Base-by-base conservation (phyloP, 2,329 filamentous ascomycete species). In the Colletotrichum destructivum region DNA sequence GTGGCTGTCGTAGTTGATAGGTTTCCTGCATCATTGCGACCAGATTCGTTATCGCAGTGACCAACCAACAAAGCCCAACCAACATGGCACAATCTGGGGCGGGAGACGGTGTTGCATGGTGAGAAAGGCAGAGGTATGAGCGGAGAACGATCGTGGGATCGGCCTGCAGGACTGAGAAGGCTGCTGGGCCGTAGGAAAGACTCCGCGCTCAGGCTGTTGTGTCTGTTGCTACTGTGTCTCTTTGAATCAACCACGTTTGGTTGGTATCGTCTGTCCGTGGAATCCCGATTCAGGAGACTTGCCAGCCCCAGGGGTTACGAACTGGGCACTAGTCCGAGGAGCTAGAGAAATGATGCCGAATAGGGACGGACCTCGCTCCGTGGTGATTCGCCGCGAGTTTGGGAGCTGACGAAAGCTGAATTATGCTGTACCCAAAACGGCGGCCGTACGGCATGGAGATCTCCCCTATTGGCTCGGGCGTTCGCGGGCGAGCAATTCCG, bases 341-440 rank as follows among this genome's bases (percentile, higher is more conserved):
- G 60, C 65, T 69, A 60, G 65, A 63, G 59, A 55, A 54, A 47
- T 47, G 46, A 55, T 66, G 52, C 69, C 69, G 54, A 69, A 71
- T 69, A 18, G 65, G 59, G 59, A 69, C 69, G 69, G 69, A 69
- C 59, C 59, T 71, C 59, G 65, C 66, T 71, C 69, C 69, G 69
- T 49, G 40, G 12, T 60, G 60, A 69, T 71, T 59, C 38, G 59
- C 54, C 18, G 23, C 38, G 18, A 18, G 21, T 13, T 38, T 60
- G 38, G 44, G 46, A 71, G 46, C 51, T 57, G 65, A 68, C 46
- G 56, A 68, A 71, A 54, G 63, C 38, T 47, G 57, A 68, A 67
- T 59, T 69, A 42, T 44, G 65, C 42, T 51, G 47, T 40, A 56
- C 62, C 47, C 49, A 44, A 44, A 49, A 42, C 35, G 47, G 38